Percentiles rank a stretch among this genome's conserved stretches.
Conservation (phyloP, 2,329 filamentous ascomycete genomes). For the Ophiostoma sp. region DNA sequence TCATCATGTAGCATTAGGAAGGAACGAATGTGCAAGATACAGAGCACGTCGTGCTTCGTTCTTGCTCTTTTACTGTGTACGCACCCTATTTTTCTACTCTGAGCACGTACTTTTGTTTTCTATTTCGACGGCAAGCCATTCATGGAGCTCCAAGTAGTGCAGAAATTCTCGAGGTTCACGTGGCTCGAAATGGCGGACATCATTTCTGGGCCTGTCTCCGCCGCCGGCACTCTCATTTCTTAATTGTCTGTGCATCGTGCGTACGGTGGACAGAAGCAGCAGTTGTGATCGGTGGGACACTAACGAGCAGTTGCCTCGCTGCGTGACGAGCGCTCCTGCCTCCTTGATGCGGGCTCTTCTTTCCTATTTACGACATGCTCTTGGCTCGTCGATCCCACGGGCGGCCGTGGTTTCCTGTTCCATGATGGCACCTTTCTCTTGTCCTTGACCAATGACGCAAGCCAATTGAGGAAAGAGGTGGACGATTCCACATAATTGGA, state of each 20-base stretch:
- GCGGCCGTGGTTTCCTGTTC: not conserved
- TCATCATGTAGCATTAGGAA: not conserved
- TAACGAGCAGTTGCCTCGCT: no score
- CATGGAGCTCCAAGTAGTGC: not conserved
- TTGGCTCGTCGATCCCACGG: constrained; percentile 7
- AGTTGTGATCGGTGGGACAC: not conserved
- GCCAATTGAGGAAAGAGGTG: constrained; percentile 13
- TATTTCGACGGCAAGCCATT: not conserved
- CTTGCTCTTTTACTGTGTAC: not conserved
- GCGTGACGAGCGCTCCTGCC: not conserved
- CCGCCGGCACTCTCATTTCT: not conserved
- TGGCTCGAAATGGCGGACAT: constrained; percentile 9
- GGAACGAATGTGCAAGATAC: not conserved
- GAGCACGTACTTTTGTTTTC: not conserved
- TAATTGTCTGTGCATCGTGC: not conserved
- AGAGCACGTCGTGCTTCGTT: not conserved
- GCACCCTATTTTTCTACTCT: not conserved
- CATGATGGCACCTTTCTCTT: not conserved
- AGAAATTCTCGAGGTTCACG: constrained; percentile 20
- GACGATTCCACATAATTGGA: not conserved
- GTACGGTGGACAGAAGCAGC: not conserved
- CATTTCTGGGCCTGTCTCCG: not conserved
- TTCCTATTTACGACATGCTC: not conserved
- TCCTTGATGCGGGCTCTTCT: not conserved
- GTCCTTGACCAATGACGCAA: constrained; percentile 21